Conservation (phyloP, 108 stramenopile genomes). For the Cyclotella cryptica region DNA sequence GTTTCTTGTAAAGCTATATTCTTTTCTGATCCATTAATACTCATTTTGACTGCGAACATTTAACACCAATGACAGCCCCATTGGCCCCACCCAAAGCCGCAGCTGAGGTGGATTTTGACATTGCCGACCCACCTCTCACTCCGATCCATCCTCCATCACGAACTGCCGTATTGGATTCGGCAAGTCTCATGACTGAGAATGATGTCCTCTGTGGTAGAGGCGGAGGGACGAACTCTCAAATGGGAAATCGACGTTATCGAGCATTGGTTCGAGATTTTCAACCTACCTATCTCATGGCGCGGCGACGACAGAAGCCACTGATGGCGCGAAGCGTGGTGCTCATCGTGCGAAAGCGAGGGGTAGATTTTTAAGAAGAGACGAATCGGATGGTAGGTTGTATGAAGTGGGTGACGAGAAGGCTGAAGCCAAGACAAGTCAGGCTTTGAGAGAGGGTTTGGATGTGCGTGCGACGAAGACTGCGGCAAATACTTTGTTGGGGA, state of each 20-base stretch:
- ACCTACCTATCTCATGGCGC: conserved; percentile 85
- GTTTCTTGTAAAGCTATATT: neutral
- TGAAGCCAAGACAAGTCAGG: conserved; percentile 90
- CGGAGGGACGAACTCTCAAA: conserved; percentile 89
- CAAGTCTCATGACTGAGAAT: conserved; percentile 66
- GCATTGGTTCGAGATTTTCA: conserved; percentile 87
- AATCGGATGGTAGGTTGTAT: conserved; percentile 71
- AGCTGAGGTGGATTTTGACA: conserved; percentile 80
- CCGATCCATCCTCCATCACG: conserved; percentile 65
- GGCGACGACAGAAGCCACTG: conserved; percentile 85
- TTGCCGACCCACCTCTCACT: conserved; percentile 74
- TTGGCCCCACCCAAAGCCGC: conserved; percentile 71
- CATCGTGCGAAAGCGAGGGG: conserved; percentile 87
- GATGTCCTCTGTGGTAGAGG: conserved; percentile 89
- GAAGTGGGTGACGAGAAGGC: conserved; percentile 91
- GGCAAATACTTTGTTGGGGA: conserved; percentile 49
- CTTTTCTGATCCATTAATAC: neutral
- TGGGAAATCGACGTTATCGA: conserved; percentile 87
- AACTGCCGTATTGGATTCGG: conserved; percentile 61
- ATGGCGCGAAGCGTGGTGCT: conserved; percentile 85
- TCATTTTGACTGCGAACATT: neutral
- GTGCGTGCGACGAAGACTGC: conserved; percentile 83
- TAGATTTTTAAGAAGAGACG: conserved; percentile 82
- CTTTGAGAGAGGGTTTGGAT: conserved; percentile 86
- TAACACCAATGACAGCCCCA: conserved; percentile 5